Evolutionary conservation across 2,329 filamentous ascomycete species (phyloP).

Genomic region (Aspergillus luchuensis): DNA sequence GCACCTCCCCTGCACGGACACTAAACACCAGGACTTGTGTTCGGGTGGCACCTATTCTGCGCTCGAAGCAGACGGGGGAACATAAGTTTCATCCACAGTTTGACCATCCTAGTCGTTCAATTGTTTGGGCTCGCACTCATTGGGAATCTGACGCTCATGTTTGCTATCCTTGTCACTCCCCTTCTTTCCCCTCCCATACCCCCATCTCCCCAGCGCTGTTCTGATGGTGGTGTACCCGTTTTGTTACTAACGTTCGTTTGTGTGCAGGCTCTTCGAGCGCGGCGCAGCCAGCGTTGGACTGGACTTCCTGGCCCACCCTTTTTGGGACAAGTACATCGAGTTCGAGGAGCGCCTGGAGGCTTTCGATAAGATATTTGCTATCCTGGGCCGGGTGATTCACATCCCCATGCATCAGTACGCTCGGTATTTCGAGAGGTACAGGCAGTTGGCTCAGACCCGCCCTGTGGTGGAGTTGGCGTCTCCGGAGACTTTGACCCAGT

Average conservation of each 20-base stretch:
- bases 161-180: constrained; percentile 51
- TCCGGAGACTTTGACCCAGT: constrained; percentile 65
- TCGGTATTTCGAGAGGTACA: constrained; percentile 90
- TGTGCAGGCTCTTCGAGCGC: constrained; percentile 81
- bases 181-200: constrained; percentile 30
- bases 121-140: constrained; percentile 41
- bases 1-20: constrained; percentile 31
- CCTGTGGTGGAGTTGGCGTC: constrained; percentile 74
- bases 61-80: constrained; percentile 36
- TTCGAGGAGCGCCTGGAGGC: constrained; percentile 90
- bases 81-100: constrained; percentile 28
- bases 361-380: constrained; percentile 79
- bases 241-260: constrained; percentile 42
- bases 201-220: constrained; percentile 32
- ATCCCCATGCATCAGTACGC: constrained; percentile 96
- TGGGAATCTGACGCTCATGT: constrained; percentile 45
- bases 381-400: constrained; percentile 78
- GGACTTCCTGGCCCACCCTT: constrained; percentile 90
- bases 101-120: constrained; percentile 41
- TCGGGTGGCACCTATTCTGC: constrained; percentile 36
- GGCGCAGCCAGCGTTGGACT: constrained; percentile 81
- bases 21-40: constrained; percentile 32
- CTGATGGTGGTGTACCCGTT: constrained; percentile 14
- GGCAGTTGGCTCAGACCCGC: constrained; percentile 70
- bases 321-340: constrained; percentile 99